Evolutionary conservation across 73 alveolate species (phyloP).

Genomic region (Paramecium sonneborni): DNA sequence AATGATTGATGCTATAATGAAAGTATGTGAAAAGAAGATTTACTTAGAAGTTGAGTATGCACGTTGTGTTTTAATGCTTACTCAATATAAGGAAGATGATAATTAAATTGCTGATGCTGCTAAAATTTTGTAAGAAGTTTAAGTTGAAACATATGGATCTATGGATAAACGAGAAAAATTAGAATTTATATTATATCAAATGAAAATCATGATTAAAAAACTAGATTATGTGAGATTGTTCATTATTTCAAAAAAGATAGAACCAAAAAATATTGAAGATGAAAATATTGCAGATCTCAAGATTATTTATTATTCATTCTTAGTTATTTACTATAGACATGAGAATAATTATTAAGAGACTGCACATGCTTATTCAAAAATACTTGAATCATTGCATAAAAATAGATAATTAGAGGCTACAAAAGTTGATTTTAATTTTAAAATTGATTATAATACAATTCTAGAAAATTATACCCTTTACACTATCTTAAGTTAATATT

Average conservation of each 20-base stretch:
- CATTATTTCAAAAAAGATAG: constrained; percentile 84
- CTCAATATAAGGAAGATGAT: constrained; percentile 84
- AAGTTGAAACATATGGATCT: constrained; percentile 96
- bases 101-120: constrained; percentile 90
- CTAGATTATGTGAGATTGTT: constrained; percentile 85
- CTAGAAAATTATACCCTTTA: constrained; percentile 73
- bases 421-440: constrained; percentile 60
- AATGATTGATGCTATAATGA: constrained; percentile 73
- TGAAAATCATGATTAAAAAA: constrained; percentile 82
- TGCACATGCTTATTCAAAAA: constrained; percentile 80
- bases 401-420: constrained; percentile 25
- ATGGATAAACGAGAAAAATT: constrained; percentile 89
- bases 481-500: constrained; percentile 71
- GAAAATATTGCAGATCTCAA: constrained; percentile 82
- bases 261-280: constrained; percentile 83
- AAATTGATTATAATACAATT: constrained; percentile 58
- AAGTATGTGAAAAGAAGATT: constrained; percentile 86
- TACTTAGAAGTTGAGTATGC: constrained; percentile 91
- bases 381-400: constrained; percentile 70
- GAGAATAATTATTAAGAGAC: constrained; percentile 84
- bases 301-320: constrained; percentile 79
- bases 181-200: constrained; percentile 89
- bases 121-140: constrained; percentile 87
- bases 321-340: constrained; percentile 85
- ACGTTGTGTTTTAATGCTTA: constrained; percentile 70